A percentile compares a stretch with the other conserved stretches of the same genome.
Evolutionary conservation across 169 alveolate genomes (phyloP).

Genomic region (Babesia ovata): DNA sequence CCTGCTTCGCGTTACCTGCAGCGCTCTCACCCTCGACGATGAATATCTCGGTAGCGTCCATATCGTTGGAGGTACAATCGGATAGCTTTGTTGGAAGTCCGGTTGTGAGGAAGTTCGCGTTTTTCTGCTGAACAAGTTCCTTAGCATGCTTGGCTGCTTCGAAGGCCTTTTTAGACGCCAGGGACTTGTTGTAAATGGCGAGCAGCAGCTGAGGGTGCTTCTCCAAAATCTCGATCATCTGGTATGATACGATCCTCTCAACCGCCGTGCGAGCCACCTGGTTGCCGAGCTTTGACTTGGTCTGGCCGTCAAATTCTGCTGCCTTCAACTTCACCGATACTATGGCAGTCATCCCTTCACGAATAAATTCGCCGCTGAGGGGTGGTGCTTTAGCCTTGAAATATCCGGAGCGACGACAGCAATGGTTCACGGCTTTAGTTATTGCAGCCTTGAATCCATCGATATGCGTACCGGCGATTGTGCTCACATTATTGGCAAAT

Average conservation of each 20-base stretch:
- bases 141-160: conserved; percentile 82
- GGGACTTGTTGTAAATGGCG: conserved; percentile 73
- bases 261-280: conserved; percentile 69
- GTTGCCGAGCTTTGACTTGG: conserved; percentile 82
- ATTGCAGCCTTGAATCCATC: conserved; percentile 80
- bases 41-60: conserved; percentile 72
- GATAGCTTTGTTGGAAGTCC: conserved; percentile 77
- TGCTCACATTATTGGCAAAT: conserved; percentile 80
- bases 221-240: conserved; percentile 75
- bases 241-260: conserved; percentile 72
- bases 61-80: conserved; percentile 76
- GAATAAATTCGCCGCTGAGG: conserved; percentile 73
- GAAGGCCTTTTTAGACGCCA: conserved; percentile 75
- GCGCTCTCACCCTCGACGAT: conserved; percentile 87
- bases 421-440: conserved; percentile 73
- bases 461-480: conserved; percentile 83
- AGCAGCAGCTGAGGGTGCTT: conserved; percentile 72
- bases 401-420: conserved; percentile 50
- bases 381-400: conserved; percentile 62
- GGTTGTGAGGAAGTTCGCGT: conserved; percentile 62
- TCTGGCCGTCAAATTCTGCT: conserved; percentile 87
- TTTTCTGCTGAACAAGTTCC: conserved; percentile 76
- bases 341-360: conserved; percentile 82
- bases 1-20: conserved; percentile 85
- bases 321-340: conserved; percentile 75